Base-by-base conservation (phyloP, 495 filamentous ascomycete genomes). In the Daldinia concentrica region DNA sequence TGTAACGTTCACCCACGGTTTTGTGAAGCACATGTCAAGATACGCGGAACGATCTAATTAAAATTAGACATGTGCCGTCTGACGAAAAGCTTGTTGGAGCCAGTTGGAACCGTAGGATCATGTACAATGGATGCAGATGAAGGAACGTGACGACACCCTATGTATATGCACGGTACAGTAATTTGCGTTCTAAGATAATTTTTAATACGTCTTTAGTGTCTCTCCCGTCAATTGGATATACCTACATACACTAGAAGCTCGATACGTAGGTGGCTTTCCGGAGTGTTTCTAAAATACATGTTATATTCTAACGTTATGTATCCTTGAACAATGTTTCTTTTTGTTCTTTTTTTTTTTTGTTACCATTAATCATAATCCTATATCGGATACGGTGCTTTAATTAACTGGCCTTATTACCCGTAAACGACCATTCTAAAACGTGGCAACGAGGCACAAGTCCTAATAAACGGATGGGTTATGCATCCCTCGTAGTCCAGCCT, bases 101-200 rank as follows among this genome's bases (percentile, higher is more conserved):
- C 59, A 64, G n/a, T n/a, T n/a, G n/a, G n/a, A n/a, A 68, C 58
- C 43, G 58, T 63, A 63, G 69, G 64, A 72, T 64, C 12, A 12
- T 8, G 50, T 32, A 48, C 29, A 22, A 58, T 30, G 68, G 57
- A 24, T 30, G 39, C 57, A 64, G 62, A 71, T 66, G 63, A 52
- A 54, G 22, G 37, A 62, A 60, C 50, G 56, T 66, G 68, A 71
- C 62, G 68, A 71, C 68, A 66, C 58, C 50, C 60, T 62, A 58
- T 48, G 61, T 39, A 19, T 2, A 22, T 45, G n/a, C 17, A 17
- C 41, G 5, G 17, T 45, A 45, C 17, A 45, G 17, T 22, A 45
- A 45, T 24, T 45, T 45, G 41, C 41, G 17, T 45, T 12, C 4
- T 45, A 17, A 45, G 41, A 45, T 7, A 39, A 34, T 3, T 45